Percentiles rank a stretch among this genome's conserved stretches.
Evolutionary conservation across 306 rosid genomes (phyloP).

Genomic region (Cucurbita moschata): DNA sequence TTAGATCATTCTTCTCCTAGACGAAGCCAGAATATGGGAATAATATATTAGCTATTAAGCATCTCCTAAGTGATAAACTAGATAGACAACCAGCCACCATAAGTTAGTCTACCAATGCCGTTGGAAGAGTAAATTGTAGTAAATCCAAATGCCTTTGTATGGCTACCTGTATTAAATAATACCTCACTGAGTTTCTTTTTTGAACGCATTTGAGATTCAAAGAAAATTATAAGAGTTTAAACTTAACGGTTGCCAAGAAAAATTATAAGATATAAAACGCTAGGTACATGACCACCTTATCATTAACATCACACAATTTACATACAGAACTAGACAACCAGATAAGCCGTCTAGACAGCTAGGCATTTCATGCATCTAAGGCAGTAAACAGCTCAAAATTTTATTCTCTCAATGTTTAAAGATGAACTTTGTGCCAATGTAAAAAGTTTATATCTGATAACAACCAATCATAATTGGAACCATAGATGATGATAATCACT

Average conservation of each 20-base stretch:
- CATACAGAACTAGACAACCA: background rate
- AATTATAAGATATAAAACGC: background rate
- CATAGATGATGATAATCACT: background rate
- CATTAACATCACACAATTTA: background rate
- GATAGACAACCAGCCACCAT: background rate
- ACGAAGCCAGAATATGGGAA: background rate
- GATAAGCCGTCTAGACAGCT: background rate
- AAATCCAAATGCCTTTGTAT: background rate
- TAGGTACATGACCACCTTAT: background rate
- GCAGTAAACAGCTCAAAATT: background rate
- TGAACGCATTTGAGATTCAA: too few relatives aligned
- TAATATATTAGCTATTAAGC: background rate
- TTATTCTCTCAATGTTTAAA: background rate
- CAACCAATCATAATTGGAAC: background rate
- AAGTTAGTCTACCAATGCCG: background rate
- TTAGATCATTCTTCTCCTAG: background rate
- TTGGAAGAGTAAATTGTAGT: background rate
- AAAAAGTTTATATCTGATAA: background rate
- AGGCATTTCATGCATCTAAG: background rate
- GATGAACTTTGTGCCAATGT: background rate
- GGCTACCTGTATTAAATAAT: background rate
- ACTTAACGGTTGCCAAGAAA: background rate
- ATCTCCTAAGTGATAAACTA: background rate
- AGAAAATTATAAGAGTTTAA: too few relatives aligned
- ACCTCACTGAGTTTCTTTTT: background rate